Conservation (phyloP, 2,329 filamentous ascomycete species). For the Monilinia aucupariae region DNA sequence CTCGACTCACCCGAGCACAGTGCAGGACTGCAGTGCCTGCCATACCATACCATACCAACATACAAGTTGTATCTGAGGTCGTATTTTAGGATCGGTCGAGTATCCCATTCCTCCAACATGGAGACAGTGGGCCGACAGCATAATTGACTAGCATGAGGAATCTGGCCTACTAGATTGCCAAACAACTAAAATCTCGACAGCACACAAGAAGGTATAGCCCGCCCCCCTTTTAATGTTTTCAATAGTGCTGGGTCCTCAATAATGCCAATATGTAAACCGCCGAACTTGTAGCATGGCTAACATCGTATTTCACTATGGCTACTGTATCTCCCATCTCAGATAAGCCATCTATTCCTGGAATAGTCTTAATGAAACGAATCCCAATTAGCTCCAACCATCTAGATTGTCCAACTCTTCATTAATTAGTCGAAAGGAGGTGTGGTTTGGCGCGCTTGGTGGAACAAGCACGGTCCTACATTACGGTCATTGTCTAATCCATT, state of each 20-base stretch:
- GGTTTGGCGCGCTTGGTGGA: background rate
- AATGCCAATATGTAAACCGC: background rate
- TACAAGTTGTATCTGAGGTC: no score
- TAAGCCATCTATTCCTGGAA: no score
- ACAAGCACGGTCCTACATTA: background rate
- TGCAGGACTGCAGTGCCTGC: no score
- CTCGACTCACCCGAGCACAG: no score
- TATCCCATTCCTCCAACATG: no score
- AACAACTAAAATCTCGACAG: background rate
- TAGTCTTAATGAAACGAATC: background rate
- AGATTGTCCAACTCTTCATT: no score
- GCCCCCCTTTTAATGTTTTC: background rate
- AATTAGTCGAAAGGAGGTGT: no score
- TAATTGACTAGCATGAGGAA: no score
- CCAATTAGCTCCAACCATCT: background rate
- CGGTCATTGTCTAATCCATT: background rate
- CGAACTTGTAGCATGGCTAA: background rate
- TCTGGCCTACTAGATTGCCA: background rate
- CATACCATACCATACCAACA: no score
- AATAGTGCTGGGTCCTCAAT: background rate
- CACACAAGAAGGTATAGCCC: background rate
- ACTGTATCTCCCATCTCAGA: no score
- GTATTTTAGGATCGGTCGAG: no score
- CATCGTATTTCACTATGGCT: background rate
- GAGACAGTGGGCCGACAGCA: no score